These are phyloP conservation scores for Anaeramoeba flamelloides DNA, from an alignment of 78 protist genomes.

Conservation along the genomic window DNA sequence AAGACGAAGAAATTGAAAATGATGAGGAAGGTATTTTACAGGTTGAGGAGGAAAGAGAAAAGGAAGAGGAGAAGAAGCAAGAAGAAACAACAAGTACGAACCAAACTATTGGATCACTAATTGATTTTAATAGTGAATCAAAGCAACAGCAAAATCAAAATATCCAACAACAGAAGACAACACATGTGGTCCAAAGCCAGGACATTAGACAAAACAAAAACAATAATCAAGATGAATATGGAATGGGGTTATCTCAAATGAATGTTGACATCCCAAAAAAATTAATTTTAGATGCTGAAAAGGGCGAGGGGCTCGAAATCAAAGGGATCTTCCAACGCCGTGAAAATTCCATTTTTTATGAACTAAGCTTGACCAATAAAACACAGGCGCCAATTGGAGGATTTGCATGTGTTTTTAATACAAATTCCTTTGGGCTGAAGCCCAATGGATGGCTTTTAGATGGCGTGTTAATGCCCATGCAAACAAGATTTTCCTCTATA, in stretches of 20 bases:
- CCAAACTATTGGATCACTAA: not conserved
- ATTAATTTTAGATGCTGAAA: not conserved
- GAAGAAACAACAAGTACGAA: not conserved
- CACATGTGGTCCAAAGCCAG: too few relatives aligned
- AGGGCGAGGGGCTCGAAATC: not conserved
- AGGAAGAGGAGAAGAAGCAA: not conserved
- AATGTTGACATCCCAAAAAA: not conserved
- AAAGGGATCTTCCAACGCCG: not conserved
- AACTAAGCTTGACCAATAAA: not conserved
- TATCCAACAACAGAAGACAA: not conserved
- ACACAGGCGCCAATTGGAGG: not conserved
- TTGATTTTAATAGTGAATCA: not conserved
- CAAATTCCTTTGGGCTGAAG: not conserved
- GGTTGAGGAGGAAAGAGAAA: not conserved
- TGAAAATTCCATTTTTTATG: not conserved
- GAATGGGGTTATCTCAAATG: not conserved
- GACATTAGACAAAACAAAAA: too few relatives aligned
- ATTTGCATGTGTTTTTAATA: not conserved
- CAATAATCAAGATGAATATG: not conserved
- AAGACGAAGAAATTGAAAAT: not conserved
- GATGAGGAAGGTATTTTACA: not conserved
- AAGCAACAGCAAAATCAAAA: not conserved
- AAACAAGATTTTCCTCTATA: too few relatives aligned
- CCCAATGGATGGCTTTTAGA: conserved; percentile 4
- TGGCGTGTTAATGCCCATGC: too few relatives aligned